A percentile compares a stretch with the other conserved stretches of the same genome.
Evolutionary conservation across 345 rosid species (phyloP).

Genomic region (Eucalyptus guilfoylei): DNA sequence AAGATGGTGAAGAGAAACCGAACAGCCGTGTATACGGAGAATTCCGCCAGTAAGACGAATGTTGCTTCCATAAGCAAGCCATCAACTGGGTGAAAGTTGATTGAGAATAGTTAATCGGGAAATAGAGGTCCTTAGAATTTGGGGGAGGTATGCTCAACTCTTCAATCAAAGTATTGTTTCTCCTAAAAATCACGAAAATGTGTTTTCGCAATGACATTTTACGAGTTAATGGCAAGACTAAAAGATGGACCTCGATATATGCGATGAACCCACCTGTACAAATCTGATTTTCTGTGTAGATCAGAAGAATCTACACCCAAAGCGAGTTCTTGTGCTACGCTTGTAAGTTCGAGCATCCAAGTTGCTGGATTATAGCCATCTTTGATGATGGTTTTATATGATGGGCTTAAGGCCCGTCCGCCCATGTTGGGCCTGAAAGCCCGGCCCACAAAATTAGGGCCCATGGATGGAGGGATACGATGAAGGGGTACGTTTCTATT

Average conservation of each 20-base stretch:
- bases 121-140: conserved; percentile 19
- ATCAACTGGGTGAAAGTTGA: conserved; percentile 11
- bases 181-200: conserved; percentile 13
- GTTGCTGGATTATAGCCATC: conserved; percentile 49
- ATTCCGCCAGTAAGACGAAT: neutral
- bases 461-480: too few species aligned
- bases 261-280: conserved; percentile 10
- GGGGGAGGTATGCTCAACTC: conserved; percentile 16
- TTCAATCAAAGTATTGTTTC: conserved; percentile 27
- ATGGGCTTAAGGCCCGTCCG: too few species aligned
- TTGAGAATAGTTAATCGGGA: conserved; percentile 7
- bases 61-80: conserved; percentile 41
- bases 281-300: conserved; percentile 17
- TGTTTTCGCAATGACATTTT: neutral
- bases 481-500: too few species aligned
- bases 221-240: neutral
- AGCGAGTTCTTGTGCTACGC: conserved; percentile 16
- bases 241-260: neutral
- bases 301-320: conserved; percentile 22
- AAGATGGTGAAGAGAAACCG: conserved; percentile 18
- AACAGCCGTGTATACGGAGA: conserved; percentile 22
- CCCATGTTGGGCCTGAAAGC: too few species aligned
- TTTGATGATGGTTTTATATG: too few species aligned
- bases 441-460: too few species aligned
- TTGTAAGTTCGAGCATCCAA: conserved; percentile 43